Evolutionary conservation across 1,284 basidiomycete species (phyloP).

Genomic region (Golubevia pallescens): DNA sequence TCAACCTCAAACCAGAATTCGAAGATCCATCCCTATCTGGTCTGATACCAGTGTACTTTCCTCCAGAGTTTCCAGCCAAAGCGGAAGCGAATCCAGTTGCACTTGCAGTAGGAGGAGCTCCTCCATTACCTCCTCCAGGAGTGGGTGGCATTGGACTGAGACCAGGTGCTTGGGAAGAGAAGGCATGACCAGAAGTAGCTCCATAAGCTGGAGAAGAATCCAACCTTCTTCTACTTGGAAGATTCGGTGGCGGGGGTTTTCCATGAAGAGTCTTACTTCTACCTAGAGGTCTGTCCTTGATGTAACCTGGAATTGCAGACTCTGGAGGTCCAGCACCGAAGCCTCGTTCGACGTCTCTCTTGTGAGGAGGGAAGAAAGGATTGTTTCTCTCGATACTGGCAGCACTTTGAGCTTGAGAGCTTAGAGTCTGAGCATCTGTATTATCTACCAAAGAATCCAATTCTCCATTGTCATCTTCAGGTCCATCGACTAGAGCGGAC

Average conservation of each 20-base stretch:
- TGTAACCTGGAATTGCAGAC: background rate
- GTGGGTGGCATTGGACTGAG: slow-evolving; percentile 36
- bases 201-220: background rate
- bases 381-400: slow-evolving; percentile 52
- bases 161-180: slow-evolving; percentile 44
- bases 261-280: slow-evolving; percentile 36
- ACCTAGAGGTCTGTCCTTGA: slow-evolving; percentile 24
- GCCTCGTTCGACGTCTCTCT: slow-evolving; percentile 29
- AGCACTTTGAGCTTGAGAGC: slow-evolving; percentile 39
- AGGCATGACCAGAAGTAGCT: slow-evolving; percentile 21
- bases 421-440: slow-evolving; percentile 32
- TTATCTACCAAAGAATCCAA: slow-evolving; percentile 18
- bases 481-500: slow-evolving; percentile 21
- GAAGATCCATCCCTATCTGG: no score
- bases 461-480: background rate
- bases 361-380: slow-evolving; percentile 47
- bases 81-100: no score
- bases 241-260: slow-evolving; percentile 22
- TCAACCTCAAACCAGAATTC: no score
- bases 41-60: no score
- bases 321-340: background rate
- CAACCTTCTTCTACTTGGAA: slow-evolving; percentile 9
- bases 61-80: no score
- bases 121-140: slow-evolving; percentile 19
- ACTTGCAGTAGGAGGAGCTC: background rate